Percentiles rank a stretch among this genome's conserved stretches.
These are phyloP conservation scores for Sarcodon aspratus DNA, from an alignment of 768 basidiomycete genomes.

Conservation along the genomic window DNA sequence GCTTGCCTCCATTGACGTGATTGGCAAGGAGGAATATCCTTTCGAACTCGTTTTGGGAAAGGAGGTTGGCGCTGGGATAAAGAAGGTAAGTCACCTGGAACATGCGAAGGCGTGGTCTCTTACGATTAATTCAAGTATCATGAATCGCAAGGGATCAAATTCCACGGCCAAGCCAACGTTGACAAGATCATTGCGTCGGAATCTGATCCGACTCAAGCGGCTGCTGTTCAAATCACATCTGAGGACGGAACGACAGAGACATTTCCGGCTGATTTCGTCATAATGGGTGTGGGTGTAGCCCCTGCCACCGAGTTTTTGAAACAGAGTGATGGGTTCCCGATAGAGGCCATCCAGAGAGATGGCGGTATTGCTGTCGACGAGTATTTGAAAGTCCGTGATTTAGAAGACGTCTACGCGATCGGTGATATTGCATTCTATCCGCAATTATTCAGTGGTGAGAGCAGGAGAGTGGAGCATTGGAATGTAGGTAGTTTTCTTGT, in stretches of 20 bases:
- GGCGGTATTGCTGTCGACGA: slow-evolving; percentile 73
- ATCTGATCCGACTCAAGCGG: slow-evolving; percentile 10
- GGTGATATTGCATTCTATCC: slow-evolving; percentile 82
- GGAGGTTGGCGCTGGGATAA: slow-evolving; percentile 65
- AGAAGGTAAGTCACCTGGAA: slow-evolving; percentile 39
- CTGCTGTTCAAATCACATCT: slow-evolving; percentile 18
- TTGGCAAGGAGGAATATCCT: slow-evolving; percentile 75
- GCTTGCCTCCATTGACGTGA: slow-evolving; percentile 71
- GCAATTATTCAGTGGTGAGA: slow-evolving; percentile 37
- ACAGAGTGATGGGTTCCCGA: slow-evolving; percentile 44
- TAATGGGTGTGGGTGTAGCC: slow-evolving; percentile 80
- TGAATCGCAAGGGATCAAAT: slow-evolving; percentile 73
- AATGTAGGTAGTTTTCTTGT: slow-evolving; percentile 37
- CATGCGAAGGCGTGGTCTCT: background rate
- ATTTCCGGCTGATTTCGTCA: slow-evolving; percentile 63
- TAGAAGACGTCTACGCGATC: slow-evolving; percentile 54
- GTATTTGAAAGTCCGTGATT: slow-evolving; percentile 46
- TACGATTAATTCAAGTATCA: slow-evolving; percentile 39
- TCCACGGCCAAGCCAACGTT: slow-evolving; percentile 66
- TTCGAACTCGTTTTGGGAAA: slow-evolving; percentile 77
- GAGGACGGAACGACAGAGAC: slow-evolving; percentile 53
- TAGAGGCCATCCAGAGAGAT: slow-evolving; percentile 48
- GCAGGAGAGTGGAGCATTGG: slow-evolving; percentile 80
- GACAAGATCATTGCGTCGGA: slow-evolving; percentile 38
- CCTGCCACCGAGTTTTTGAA: slow-evolving; percentile 77